phyloP scores from a whole-genome alignment of 2,329 filamentous ascomycete species.

The Coniochaeta sp. region DNA sequence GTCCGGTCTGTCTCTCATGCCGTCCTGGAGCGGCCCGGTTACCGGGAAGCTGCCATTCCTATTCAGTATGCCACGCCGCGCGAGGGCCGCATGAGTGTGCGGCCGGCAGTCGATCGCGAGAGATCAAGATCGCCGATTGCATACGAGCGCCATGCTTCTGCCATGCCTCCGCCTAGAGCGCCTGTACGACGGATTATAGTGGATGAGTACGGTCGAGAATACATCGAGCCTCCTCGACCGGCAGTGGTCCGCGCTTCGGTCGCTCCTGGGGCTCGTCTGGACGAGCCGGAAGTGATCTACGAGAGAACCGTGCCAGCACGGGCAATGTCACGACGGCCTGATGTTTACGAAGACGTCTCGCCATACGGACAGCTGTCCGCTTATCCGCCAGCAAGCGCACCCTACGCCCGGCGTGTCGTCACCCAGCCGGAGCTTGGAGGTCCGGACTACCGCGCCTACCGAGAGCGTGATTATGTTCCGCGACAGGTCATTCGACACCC shows the following conservation, averaged over 20 bases:
- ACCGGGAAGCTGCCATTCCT: constrained; percentile 27
- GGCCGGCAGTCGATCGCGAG: constrained; percentile 39
- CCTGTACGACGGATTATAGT: constrained; percentile 64
- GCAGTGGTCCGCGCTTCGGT: constrained; percentile 42
- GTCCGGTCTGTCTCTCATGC: constrained; percentile 34
- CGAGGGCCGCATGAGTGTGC: constrained; percentile 38
- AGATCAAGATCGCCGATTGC: constrained; percentile 41
- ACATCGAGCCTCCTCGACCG: constrained; percentile 47
- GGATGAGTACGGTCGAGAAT: constrained; percentile 78
- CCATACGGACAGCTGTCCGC: constrained; percentile 47
- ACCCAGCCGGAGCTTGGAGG: constrained; percentile 54
- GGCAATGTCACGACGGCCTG: constrained; percentile 42
- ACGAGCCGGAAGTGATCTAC: constrained; percentile 39
- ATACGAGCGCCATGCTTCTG: constrained; percentile 35
- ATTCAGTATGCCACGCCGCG: constrained; percentile 37
- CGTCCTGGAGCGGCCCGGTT: constrained; percentile 30
- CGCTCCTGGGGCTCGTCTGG: constrained; percentile 33
- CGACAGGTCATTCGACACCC: constrained; percentile 35
- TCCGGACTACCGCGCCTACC: constrained; percentile 46
- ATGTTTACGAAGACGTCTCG: constrained; percentile 37
- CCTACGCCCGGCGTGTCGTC: constrained; percentile 44
- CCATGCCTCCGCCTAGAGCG: constrained; percentile 44
- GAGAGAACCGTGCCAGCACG: constrained; percentile 49
- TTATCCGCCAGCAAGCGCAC: constrained; percentile 29
- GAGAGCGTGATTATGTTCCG: constrained; percentile 50